Percentiles rank a stretch among this genome's conserved stretches.
phyloP scores from a whole-genome alignment of 495 filamentous ascomycete genomes.

The Hapsidospora chrysogenum region DNA sequence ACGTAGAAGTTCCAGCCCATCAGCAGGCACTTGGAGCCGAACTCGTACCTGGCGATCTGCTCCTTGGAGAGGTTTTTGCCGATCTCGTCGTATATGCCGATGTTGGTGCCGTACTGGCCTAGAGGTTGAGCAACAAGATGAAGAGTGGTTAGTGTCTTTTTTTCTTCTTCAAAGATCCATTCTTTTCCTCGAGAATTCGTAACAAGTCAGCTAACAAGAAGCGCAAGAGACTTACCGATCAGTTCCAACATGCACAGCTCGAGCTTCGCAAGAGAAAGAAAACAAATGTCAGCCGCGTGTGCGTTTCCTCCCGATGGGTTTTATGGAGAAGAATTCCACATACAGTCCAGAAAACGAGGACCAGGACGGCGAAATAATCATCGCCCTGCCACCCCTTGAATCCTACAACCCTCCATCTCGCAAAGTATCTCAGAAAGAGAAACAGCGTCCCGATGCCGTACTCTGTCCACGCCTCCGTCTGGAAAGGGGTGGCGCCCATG shows the following conservation, averaged over 20 bases:
- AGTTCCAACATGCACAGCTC: background rate
- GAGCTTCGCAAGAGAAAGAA: too few relatives aligned
- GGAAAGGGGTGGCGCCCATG: background rate
- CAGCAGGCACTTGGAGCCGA: conserved; percentile 37
- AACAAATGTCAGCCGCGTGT: too few relatives aligned
- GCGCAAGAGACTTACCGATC: background rate
- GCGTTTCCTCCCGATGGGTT: too few relatives aligned
- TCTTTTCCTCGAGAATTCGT: too few relatives aligned
- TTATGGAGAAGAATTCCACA: too few relatives aligned
- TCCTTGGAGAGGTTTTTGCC: conserved; percentile 11
- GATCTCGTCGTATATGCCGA: conserved; percentile 23
- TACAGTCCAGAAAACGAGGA: background rate
- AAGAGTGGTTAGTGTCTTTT: too few relatives aligned
- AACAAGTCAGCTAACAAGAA: too few relatives aligned
- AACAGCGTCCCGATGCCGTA: background rate
- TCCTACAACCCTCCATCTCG: background rate
- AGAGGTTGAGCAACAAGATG: too few relatives aligned
- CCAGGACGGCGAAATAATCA: background rate
- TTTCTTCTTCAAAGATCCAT: too few relatives aligned
- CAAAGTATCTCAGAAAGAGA: background rate
- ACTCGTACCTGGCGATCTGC: conserved; percentile 7
- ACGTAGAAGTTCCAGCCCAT: conserved; percentile 38
- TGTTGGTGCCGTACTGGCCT: background rate
- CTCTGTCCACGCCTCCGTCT: background rate
- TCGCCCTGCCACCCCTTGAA: background rate